These are phyloP conservation scores for Westerdykella ornata DNA, from an alignment of 2,329 filamentous ascomycete species.

Conservation along the genomic window DNA sequence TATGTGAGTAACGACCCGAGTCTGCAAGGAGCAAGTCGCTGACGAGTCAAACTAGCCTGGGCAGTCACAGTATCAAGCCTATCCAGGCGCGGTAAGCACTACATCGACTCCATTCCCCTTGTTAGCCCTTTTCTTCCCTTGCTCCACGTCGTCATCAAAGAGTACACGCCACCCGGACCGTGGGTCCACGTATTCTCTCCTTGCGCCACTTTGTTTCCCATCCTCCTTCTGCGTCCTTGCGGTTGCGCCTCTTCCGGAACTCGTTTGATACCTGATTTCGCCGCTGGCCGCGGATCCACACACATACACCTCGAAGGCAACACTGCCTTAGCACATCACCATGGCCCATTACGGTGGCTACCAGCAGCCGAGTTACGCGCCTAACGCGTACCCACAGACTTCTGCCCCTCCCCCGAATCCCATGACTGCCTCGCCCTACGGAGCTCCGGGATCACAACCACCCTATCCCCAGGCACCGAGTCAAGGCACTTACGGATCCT, in stretches of 20 bases:
- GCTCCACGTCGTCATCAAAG: conserved; percentile 30
- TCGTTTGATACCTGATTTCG: conserved; percentile 1
- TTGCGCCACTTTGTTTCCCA: neutral
- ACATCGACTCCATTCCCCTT: conserved; percentile 12
- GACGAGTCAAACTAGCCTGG: conserved; percentile 34
- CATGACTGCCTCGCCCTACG: conserved; percentile 28
- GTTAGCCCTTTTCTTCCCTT: conserved; percentile 14
- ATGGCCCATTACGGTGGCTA: conserved; percentile 31
- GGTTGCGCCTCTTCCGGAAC: neutral
- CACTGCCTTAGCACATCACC: conserved; percentile 10
- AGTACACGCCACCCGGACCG: conserved; percentile 16
- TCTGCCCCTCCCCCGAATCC: conserved; percentile 18
- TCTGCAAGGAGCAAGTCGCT: conserved; percentile 14
- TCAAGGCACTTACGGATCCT: conserved; percentile 35
- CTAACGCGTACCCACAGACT: conserved; percentile 25
- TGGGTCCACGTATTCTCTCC: neutral
- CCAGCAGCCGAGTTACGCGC: conserved; percentile 22
- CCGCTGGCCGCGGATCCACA: conserved; percentile 12
- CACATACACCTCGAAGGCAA: too few species aligned
- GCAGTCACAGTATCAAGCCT: conserved; percentile 52
- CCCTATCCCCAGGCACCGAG: conserved; percentile 42
- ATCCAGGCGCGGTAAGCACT: conserved; percentile 42
- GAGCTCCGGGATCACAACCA: conserved; percentile 29
- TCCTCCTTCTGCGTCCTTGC: neutral
- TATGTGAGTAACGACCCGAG: conserved; percentile 45